phyloP scores from a whole-genome alignment of 257 asterid species.

The Schizonepeta tenuifolia region DNA sequence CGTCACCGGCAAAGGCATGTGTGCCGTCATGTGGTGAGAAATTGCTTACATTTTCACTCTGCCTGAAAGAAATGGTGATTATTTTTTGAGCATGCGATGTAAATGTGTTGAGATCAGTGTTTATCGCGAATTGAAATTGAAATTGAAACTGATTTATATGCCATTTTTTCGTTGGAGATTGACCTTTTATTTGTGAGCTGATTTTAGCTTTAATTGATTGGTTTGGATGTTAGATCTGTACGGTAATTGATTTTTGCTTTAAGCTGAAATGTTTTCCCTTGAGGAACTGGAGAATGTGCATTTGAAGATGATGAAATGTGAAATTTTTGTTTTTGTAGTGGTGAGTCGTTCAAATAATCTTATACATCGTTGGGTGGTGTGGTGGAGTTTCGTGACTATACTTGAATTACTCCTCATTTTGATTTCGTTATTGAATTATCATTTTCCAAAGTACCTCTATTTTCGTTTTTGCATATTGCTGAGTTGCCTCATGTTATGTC shows the following conservation, averaged over 20 bases:
- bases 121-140: slow-evolving; percentile 18
- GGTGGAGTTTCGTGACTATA: not conserved
- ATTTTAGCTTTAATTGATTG: slow-evolving; percentile 19
- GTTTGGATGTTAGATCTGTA: slow-evolving; percentile 18
- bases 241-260: not conserved
- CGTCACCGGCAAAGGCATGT: slow-evolving; percentile 90
- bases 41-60: slow-evolving; percentile 8
- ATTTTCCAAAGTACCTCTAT: not conserved
- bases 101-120: slow-evolving; percentile 24
- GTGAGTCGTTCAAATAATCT: not conserved
- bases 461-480: slow-evolving; percentile 18
- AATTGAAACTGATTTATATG: slow-evolving; percentile 17
- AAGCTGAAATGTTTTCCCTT: not conserved
- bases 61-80: not conserved
- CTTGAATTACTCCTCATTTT: not conserved
- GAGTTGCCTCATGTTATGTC: not conserved
- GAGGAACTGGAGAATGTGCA: slow-evolving; percentile 16
- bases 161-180: not conserved
- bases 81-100: not conserved
- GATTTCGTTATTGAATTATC: not conserved
- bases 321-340: not conserved
- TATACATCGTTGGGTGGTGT: not conserved
- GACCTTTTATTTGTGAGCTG: not conserved
- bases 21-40: slow-evolving; percentile 89
- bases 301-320: not conserved